Evolutionary conservation across 176 grass and related monocot species (phyloP).

Genomic region (Guadua angustifolia): DNA sequence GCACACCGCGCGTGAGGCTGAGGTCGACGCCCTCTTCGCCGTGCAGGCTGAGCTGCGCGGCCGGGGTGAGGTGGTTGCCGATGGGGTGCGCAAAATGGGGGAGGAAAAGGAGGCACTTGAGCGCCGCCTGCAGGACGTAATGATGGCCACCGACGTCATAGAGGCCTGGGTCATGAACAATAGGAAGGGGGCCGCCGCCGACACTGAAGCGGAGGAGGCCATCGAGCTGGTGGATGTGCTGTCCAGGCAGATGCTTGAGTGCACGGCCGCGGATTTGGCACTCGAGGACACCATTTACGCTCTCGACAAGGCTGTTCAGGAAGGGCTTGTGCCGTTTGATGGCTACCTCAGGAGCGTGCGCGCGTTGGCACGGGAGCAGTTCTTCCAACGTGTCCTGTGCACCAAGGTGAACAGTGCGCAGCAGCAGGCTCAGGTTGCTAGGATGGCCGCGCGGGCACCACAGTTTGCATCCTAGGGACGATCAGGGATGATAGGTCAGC

Average conservation of each 20-base stretch:
- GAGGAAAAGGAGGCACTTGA: constrained; percentile 77
- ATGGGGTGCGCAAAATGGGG: constrained; percentile 56
- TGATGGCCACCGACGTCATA: constrained; percentile 68
- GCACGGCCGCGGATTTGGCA: constrained; percentile 67
- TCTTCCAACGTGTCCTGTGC: constrained; percentile 63
- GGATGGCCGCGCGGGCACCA: constrained; percentile 54
- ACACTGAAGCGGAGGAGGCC: constrained; percentile 50
- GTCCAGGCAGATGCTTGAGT: constrained; percentile 79
- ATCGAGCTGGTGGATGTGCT: constrained; percentile 54
- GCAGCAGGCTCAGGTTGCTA: constrained; percentile 66
- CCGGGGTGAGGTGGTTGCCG: constrained; percentile 50
- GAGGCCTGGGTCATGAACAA: constrained; percentile 68
- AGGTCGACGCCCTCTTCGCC: constrained; percentile 69
- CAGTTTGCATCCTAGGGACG: constrained; percentile 55
- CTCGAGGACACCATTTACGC: constrained; percentile 78
- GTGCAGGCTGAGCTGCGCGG: constrained; percentile 64
- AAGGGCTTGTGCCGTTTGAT: constrained; percentile 69
- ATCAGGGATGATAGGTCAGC: too few relatives aligned
- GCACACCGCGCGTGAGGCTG: constrained; percentile 43
- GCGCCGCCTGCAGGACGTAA: constrained; percentile 67
- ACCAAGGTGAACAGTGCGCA: constrained; percentile 68
- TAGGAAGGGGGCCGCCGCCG: constrained; percentile 2
- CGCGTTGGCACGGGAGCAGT: constrained; percentile 68
- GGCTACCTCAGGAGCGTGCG: constrained; percentile 75
- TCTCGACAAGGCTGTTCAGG: constrained; percentile 80